Percentiles rank a stretch among this genome's conserved stretches.
Evolutionary conservation across 257 asterid genomes (phyloP).

Genomic region (Nicotiana paniculata): DNA sequence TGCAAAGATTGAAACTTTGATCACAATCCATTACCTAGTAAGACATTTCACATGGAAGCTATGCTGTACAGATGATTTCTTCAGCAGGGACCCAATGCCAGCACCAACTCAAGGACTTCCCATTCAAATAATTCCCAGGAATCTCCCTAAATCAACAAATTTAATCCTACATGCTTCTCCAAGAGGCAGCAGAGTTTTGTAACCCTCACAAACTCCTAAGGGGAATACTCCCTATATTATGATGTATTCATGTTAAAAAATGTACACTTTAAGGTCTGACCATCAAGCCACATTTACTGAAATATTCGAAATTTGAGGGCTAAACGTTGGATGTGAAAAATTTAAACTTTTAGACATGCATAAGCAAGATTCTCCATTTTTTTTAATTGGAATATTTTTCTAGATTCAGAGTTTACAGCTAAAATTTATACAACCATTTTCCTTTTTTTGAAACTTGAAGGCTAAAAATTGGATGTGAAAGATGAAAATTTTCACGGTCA

Average conservation of each 20-base stretch:
- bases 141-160: background rate
- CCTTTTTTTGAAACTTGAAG: background rate
- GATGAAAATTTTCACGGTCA: background rate
- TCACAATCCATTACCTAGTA: slow-evolving; percentile 46
- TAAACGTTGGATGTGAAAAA: background rate
- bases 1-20: slow-evolving; percentile 56
- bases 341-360: background rate
- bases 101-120: slow-evolving; percentile 66
- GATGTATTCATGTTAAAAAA: background rate
- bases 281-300: background rate
- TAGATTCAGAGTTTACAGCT: background rate
- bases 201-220: background rate
- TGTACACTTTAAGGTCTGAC: background rate
- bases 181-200: background rate
- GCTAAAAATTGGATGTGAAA: background rate
- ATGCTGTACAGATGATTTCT: slow-evolving; percentile 33
- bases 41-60: slow-evolving; percentile 53
- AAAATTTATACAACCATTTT: background rate
- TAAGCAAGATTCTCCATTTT: background rate
- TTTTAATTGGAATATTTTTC: background rate
- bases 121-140: slow-evolving; percentile 26
- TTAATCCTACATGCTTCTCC: background rate
- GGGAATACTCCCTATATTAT: background rate
- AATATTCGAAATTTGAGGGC: background rate
- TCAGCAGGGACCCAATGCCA: slow-evolving; percentile 55